Evolutionary conservation across 2,329 filamentous ascomycete genomes (phyloP).

Genomic region (Diaporthe destruens): DNA sequence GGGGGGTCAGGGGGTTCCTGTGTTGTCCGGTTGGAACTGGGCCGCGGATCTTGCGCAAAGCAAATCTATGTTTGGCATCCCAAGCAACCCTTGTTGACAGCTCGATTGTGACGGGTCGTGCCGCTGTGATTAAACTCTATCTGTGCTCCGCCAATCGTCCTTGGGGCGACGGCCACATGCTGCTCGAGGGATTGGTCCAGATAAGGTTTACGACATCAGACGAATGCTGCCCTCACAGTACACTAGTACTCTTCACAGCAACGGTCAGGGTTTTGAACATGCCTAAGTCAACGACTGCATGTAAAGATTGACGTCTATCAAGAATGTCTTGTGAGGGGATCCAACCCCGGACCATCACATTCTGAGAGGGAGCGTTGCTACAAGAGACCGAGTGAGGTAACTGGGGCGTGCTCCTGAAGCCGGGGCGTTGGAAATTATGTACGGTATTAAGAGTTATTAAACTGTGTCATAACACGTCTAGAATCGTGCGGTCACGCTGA

Average conservation of each 20-base stretch:
- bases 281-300: not conserved
- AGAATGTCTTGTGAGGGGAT: too few relatives aligned
- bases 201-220: constrained; percentile 23
- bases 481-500: constrained; percentile 3
- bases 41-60: constrained; percentile 12
- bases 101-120: constrained; percentile 18
- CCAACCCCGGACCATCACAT: not conserved
- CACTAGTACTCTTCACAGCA: not conserved
- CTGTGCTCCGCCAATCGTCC: constrained; percentile 9
- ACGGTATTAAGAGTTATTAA: constrained; percentile 41
- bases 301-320: not conserved
- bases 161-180: constrained; percentile 2
- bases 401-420: not conserved
- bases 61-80: constrained; percentile 20
- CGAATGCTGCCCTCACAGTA: constrained; percentile 15
- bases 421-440: constrained; percentile 31
- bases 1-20: not conserved
- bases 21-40: not conserved
- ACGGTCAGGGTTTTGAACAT: not conserved
- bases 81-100: not conserved
- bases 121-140: constrained; percentile 24
- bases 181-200: constrained; percentile 13
- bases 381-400: too few relatives aligned
- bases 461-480: constrained; percentile 35
- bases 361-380: not conserved